These are phyloP conservation scores for Xerocomus potaroensis DNA, from an alignment of 768 basidiomycete genomes.

Conservation along the genomic window DNA sequence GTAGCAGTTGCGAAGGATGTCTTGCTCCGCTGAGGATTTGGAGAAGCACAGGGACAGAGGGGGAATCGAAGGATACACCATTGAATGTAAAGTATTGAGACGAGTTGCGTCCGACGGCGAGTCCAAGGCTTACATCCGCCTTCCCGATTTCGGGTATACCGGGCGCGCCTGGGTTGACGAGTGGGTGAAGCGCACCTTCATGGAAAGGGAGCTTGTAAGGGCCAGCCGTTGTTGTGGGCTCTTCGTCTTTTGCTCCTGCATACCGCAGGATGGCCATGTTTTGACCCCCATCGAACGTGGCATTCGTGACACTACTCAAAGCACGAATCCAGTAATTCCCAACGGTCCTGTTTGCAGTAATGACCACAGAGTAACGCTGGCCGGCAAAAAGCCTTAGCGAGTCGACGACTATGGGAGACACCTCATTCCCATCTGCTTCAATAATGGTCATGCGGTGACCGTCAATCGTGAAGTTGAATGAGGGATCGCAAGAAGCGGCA, in stretches of 20 bases:
- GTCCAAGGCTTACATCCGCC: conserved; percentile 35
- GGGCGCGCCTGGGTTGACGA: conserved; percentile 31
- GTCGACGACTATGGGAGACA: conserved; percentile 40
- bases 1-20: conserved; percentile 44
- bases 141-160: conserved; percentile 32
- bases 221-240: conserved; percentile 28
- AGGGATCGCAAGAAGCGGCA: conserved; percentile 43
- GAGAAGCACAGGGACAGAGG: conserved; percentile 51
- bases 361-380: conserved; percentile 44
- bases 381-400: conserved; percentile 30
- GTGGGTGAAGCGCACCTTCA: conserved; percentile 38
- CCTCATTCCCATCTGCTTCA: conserved; percentile 46
- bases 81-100: too few species aligned
- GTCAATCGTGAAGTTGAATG: conserved; percentile 43
- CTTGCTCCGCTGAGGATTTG: conserved; percentile 50
- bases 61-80: too few species aligned
- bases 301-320: conserved; percentile 25
- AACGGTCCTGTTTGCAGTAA: conserved; percentile 41
- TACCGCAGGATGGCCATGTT: conserved; percentile 54
- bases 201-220: conserved; percentile 26
- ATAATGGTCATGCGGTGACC: conserved; percentile 49
- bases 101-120: too few species aligned
- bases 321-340: conserved; percentile 58
- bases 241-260: conserved; percentile 42
- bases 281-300: conserved; percentile 32